phyloP scores from a whole-genome alignment of 2,329 filamentous ascomycete genomes.

The Exophiala aquamarina region DNA sequence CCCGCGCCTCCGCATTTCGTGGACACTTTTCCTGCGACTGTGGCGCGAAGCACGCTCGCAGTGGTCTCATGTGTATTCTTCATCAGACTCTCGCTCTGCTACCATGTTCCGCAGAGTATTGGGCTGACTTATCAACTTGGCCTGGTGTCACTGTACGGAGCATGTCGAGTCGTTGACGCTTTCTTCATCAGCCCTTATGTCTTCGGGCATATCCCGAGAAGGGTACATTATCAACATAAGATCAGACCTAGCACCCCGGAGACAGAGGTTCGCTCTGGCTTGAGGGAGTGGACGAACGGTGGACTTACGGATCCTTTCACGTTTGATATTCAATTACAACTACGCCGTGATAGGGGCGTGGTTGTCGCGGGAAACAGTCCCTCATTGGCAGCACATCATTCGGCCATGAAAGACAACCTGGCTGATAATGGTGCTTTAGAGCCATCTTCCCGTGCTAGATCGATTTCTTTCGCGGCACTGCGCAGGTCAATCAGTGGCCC shows the following conservation, averaged over 20 bases:
- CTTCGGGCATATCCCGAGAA: slow-evolving; percentile 40
- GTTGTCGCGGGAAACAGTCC: too few species aligned
- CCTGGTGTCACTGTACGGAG: slow-evolving; percentile 45
- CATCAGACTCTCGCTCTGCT: slow-evolving; percentile 42
- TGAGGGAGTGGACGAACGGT: slow-evolving; percentile 20
- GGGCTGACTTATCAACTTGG: slow-evolving; percentile 47
- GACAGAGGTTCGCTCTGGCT: not conserved
- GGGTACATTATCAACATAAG: slow-evolving; percentile 43
- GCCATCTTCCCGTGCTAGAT: not conserved
- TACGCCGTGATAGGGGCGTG: not conserved
- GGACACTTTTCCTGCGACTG: slow-evolving; percentile 30
- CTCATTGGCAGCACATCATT: not conserved
- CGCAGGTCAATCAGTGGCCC: slow-evolving; percentile 27
- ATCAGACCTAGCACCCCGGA: slow-evolving; percentile 29
- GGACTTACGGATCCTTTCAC: slow-evolving; percentile 21
- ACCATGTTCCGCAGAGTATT: slow-evolving; percentile 45
- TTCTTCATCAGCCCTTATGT: slow-evolving; percentile 46
- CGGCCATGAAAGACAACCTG: not conserved
- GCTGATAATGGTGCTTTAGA: not conserved
- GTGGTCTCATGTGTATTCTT: slow-evolving; percentile 40
- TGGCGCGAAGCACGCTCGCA: slow-evolving; percentile 40
- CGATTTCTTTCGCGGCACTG: not conserved
- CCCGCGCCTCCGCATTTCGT: slow-evolving; percentile 39
- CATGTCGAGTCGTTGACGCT: slow-evolving; percentile 42
- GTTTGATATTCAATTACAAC: not conserved